Evolutionary conservation across 352 stramenopile genomes (phyloP), one percentile per base, ranked within the genome.

Genomic region (Globisporangium carolinianum): DNA sequence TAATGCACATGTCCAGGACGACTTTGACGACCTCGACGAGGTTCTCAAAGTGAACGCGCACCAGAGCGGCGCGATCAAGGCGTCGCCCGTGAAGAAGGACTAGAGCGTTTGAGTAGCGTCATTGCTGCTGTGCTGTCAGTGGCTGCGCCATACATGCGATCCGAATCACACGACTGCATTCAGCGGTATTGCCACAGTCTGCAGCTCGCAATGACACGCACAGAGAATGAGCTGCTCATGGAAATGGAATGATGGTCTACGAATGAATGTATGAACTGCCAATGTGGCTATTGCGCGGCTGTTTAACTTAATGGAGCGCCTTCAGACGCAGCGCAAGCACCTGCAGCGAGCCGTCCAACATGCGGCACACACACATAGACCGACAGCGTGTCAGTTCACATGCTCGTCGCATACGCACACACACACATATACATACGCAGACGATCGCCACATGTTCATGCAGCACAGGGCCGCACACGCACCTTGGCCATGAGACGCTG

Each of bases 31-130:
- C 57, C 58, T 93, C 59, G 80, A 93, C 55, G 82, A 79, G 10
- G 61, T 87, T 10, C 75, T 73, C 36, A 89, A 89, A 63, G 83
- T 93, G 55, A 86, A 93, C 47, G 83, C 87, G 43, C 79, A 93
- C 65, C 57, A 89, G 59, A 89, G 76, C 61, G 83, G 83, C 55
- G 45, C 64, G 32, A 89, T 89, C 36, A 90, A 89, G 63, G 69
- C 71, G 41, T 81, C 79, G 43, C 60, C 74, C 6, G 46, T 69
- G 41, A 83, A 80, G 71, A 86, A 88, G 54, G 56, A 84, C 14
- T 76, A 78, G 42, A 47, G 12, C 12, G 42, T 1, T 15, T 17
- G 42, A 46, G 24, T 32, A 32, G 24, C 24, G 24, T 32, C 24
- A 32, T 32, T 32, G 24, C 24, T 32, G 24, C 24, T 32, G 24